Evolutionary conservation across 176 grass and related monocot genomes (phyloP).

Genomic region (Echinochloa phyllopogon): DNA sequence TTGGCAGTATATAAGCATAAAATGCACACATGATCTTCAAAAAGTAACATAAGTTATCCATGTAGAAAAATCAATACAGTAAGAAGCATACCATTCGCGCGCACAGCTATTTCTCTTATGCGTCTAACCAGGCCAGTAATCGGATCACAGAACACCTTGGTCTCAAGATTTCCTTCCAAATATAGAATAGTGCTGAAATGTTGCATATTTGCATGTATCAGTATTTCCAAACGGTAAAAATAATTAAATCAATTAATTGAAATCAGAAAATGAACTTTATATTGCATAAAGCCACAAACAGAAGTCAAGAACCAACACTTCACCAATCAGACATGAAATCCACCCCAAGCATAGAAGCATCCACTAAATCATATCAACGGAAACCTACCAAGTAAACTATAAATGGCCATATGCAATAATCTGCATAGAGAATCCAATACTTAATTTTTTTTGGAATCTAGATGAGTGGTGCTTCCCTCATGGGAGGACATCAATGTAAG

Average conservation of each 20-base stretch:
- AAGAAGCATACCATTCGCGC: constrained; percentile 63
- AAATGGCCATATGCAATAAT: not conserved
- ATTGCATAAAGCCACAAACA: not conserved
- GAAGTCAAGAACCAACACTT: constrained; percentile 4
- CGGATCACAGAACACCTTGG: constrained; percentile 86
- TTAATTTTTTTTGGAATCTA: not conserved
- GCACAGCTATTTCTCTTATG: constrained; percentile 93
- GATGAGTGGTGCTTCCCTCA: not conserved
- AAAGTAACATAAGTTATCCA: not conserved
- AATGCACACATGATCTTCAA: not conserved
- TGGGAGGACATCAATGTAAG: not conserved
- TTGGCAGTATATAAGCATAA: not conserved
- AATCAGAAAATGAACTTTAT: not conserved
- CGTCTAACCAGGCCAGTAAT: constrained; percentile 84
- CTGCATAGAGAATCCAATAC: not conserved
- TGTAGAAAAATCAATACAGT: constrained; percentile 12
- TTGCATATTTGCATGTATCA: constrained; percentile 26
- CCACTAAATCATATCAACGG: not conserved
- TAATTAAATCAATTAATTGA: constrained; percentile 6
- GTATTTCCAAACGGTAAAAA: constrained; percentile 5
- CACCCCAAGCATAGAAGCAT: not conserved
- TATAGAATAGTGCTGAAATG: constrained; percentile 80
- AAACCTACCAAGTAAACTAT: not conserved
- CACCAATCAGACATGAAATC: not conserved
- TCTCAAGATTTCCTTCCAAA: constrained; percentile 96